Conservation (phyloP, 2,329 filamentous ascomycete genomes). For the Penicillium sp. region DNA sequence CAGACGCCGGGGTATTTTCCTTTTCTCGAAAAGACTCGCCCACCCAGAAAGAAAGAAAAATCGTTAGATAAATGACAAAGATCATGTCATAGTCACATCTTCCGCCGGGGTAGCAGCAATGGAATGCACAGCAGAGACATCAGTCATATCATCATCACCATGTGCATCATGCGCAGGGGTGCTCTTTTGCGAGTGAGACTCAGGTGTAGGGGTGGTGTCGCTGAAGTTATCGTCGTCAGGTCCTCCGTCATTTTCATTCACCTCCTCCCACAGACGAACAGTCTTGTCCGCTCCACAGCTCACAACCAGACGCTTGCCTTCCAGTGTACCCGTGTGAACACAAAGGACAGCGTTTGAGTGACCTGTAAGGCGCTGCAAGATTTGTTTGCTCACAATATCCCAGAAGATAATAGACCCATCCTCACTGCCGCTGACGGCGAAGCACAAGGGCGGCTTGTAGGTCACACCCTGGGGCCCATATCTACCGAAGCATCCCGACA, state of each 20-base stretch:
- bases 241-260: slow-evolving; percentile 8
- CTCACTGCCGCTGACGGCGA: slow-evolving; percentile 76
- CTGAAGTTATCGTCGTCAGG: neutral
- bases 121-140: slow-evolving; percentile 10
- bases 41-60: slow-evolving; percentile 7
- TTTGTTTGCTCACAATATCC: slow-evolving; percentile 78
- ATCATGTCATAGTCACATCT: slow-evolving; percentile 12
- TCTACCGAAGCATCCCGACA: slow-evolving; percentile 74
- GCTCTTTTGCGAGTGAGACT: neutral
- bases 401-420: slow-evolving; percentile 78
- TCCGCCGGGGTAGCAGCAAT: slow-evolving; percentile 11
- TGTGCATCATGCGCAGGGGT: slow-evolving; percentile 6
- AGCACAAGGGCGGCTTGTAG: slow-evolving; percentile 32
- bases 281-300: slow-evolving; percentile 57
- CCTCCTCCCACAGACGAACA: slow-evolving; percentile 53
- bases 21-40: slow-evolving; percentile 7
- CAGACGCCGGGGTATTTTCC: slow-evolving; percentile 10
- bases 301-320: slow-evolving; percentile 44
- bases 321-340: slow-evolving; percentile 51
- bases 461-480: slow-evolving; percentile 43
- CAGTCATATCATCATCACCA: slow-evolving; percentile 16
- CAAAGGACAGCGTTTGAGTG: slow-evolving; percentile 53
- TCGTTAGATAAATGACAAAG: neutral
- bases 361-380: slow-evolving; percentile 59
- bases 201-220: neutral